phyloP scores from a whole-genome alignment of 75 land plant species.

The Pinus taeda region DNA sequence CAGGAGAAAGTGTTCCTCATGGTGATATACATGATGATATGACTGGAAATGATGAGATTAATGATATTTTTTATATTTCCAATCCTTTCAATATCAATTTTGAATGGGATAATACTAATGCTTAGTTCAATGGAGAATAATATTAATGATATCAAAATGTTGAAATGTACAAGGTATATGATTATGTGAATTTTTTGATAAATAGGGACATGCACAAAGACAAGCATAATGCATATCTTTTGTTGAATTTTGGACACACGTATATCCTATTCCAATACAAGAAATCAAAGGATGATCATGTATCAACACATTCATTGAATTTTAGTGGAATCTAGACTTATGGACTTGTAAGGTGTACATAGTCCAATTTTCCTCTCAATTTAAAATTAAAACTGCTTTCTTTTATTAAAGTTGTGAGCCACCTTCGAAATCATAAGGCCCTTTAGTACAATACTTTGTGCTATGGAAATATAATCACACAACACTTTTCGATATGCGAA shows the following conservation, averaged over 20 bases:
- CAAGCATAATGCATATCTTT: background rate
- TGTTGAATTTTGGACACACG: background rate
- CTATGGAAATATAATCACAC: no score
- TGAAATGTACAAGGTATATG: no score
- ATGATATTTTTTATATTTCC: no score
- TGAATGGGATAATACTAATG: no score
- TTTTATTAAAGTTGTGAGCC: background rate
- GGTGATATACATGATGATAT: no score
- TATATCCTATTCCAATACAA: background rate
- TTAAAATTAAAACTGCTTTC: background rate
- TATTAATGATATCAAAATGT: background rate
- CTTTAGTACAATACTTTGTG: no score
- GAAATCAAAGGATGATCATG: background rate
- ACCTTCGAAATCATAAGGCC: no score
- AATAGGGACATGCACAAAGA: background rate
- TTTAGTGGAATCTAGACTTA: background rate
- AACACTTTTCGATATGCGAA: no score
- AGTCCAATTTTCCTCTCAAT: background rate
- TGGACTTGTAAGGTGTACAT: background rate
- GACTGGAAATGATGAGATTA: no score
- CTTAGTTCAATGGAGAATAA: no score
- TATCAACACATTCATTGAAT: background rate
- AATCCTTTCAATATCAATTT: no score
- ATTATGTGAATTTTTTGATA: background rate
- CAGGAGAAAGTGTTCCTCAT: no score